Conservation (phyloP, 1,284 basidiomycete species). For the Puccinia novopanici region DNA sequence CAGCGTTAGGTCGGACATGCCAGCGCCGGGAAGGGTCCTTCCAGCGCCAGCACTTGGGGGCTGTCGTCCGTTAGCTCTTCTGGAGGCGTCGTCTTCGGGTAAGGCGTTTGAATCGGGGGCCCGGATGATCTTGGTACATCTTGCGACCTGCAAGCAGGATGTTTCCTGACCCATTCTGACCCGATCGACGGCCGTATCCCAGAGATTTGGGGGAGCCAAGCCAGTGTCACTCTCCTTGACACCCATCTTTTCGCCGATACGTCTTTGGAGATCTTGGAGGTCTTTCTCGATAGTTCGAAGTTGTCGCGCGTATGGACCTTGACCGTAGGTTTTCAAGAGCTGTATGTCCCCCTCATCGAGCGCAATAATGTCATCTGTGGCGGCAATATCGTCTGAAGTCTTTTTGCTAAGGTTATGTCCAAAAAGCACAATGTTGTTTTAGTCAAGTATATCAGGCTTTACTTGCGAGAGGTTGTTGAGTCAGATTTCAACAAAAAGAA, state of each 20-base stretch:
- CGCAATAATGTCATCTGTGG: constrained; percentile 62
- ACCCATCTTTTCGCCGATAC: constrained; percentile 63
- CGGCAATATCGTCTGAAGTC: constrained; percentile 49
- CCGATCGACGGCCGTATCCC: constrained; percentile 86
- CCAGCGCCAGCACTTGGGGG: constrained; percentile 45
- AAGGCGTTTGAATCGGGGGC: constrained; percentile 58
- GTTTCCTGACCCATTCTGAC: constrained; percentile 52
- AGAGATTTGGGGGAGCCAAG: constrained; percentile 91
- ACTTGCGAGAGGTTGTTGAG: background rate
- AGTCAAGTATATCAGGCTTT: background rate
- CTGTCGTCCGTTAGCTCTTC: constrained; percentile 25
- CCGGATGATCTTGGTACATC: constrained; percentile 97
- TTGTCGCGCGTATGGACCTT: constrained; percentile 90
- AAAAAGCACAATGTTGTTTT: constrained; percentile 2
- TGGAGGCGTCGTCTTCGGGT: constrained; percentile 53
- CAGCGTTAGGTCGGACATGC: constrained; percentile 73
- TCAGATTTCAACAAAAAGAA: background rate
- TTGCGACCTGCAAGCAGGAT: constrained; percentile 77
- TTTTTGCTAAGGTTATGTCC: constrained; percentile 38
- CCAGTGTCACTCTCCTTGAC: constrained; percentile 99
- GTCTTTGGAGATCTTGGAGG: constrained; percentile 93
- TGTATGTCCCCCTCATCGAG: constrained; percentile 99
- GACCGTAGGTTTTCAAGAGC: constrained; percentile 98
- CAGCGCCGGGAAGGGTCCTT: constrained; percentile 41
- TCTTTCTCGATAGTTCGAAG: constrained; percentile 89